A percentile compares a stretch with the other conserved stretches of the same genome.
Conservation (phyloP, 1,139 yeast species). For the Pichia sorboxylosa region DNA sequence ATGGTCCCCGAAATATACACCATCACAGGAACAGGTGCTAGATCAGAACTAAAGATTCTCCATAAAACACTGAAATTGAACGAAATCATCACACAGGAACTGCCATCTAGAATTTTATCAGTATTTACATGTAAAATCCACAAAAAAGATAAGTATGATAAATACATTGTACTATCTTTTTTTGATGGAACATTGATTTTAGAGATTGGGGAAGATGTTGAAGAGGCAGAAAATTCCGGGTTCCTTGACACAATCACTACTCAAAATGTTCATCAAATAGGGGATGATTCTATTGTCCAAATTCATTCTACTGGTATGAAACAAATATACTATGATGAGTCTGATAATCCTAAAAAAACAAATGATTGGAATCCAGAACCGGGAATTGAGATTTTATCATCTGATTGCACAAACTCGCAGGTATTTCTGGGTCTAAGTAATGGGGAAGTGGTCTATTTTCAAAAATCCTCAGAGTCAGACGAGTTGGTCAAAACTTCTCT, state of each 20-base stretch:
- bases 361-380: constrained; percentile 82
- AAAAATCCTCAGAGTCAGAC: constrained; percentile 48
- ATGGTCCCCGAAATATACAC: constrained; percentile 28
- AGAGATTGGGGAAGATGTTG: constrained; percentile 69
- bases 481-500: constrained; percentile 62
- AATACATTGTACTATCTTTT: constrained; percentile 58
- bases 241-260: constrained; percentile 49
- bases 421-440: constrained; percentile 61
- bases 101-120: constrained; percentile 51
- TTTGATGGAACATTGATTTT: constrained; percentile 60
- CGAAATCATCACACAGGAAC: constrained; percentile 58
- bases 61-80: constrained; percentile 52
- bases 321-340: constrained; percentile 36
- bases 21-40: constrained; percentile 28
- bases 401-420: constrained; percentile 58
- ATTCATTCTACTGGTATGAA: constrained; percentile 64
- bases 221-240: constrained; percentile 61
- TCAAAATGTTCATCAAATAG: constrained; percentile 60
- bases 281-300: constrained; percentile 54
- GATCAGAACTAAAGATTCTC: constrained; percentile 39
- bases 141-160: constrained; percentile 39
- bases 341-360: constrained; percentile 21
- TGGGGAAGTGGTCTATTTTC: constrained; percentile 73
- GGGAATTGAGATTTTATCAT: constrained; percentile 50
- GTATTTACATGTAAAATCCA: constrained; percentile 50